Evolutionary conservation across 352 stramenopile species (phyloP), one percentile per base, ranked within the genome.

Genomic region (Phytophthora podocarpi): DNA sequence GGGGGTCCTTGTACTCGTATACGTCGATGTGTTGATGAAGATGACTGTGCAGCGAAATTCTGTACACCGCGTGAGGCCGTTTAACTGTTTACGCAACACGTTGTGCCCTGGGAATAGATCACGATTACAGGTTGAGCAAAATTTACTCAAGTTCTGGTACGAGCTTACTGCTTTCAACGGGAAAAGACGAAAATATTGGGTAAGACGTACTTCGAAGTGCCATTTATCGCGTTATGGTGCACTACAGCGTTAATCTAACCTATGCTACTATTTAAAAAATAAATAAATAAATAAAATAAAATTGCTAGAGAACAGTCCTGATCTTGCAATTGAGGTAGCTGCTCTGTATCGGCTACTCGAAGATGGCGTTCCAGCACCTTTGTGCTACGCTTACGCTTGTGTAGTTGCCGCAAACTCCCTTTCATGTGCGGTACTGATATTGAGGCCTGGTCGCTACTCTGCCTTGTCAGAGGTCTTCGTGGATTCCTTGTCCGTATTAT

Each of bases 401-500:
- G 27, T 70, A 35, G 23, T 65, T 20, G 30, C 54, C 11, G 47
- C 36, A 4, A 70, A 70, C 23, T 51, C 62, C 0, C 30, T 56
- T 7, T 48, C 34, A 6, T 70, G 36, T 48, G 55, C 59, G 2
- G 3, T 15, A 3, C 48, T 59, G n/a, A 64, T 65, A 12, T 39
- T 64, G n/a, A 15, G 20, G 21, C 60, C 43, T 12, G 6, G 18
- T 0, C 28, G 34, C 15, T 43, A 52, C 27, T 70, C 54, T 0
- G 61, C 61, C 3, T 70, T 70, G n/a, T 49, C 39, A 0, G 46
- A 70, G 16, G 31, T 65, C 5, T 56, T 70, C 21, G 21, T 61
- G 18, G 55, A 64, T 20, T 52, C 54, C 39, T 41, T 65, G 46
- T 65, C 52, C 11, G 53, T 36, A n/a, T n/a, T n/a, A n/a, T n/a